Evolutionary conservation across 257 asterid genomes (phyloP), one percentile per base, ranked within the genome.

Genomic region (Solanum ossicruentum): DNA sequence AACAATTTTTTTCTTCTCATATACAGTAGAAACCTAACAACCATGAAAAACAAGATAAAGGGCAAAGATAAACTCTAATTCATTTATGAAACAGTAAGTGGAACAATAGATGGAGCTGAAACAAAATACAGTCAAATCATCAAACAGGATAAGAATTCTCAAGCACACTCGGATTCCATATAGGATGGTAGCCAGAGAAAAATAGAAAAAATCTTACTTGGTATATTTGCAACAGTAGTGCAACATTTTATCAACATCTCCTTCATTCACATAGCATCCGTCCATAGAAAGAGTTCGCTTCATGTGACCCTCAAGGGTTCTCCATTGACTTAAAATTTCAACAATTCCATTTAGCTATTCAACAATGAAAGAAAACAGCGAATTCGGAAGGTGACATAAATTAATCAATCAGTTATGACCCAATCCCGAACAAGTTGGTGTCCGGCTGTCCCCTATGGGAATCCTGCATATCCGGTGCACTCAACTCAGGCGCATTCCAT

Each of bases 161-260:
- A 78, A 78, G 83, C 83, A 78, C 2, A 47, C 28, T 10, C 28
- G 26, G 5, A 52, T 78, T 16, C 45, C 16, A 77, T 77, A 49
- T 77, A 26, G 82, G 45, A 52, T 78, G 66, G 65, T 51, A 28
- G 52, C 26, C 15, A 2, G 49, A 52, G 10, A 18, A 10, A 69
- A 32, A 18, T 17, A n/a, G 18, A 67, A 10, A 5, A 3, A n/a
- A n/a, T 52, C 81, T 77, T 81, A 85, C 82, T 82, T 41, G 66
- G 84, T 28, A 32, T 47, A 85, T 84, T 88, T 85, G 85, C 63
- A 13, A 84, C 94, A 92, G 87, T 41, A 84, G 72, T 81, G 84
- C 87, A 94, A 88, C 90, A 94, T 84, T 85, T 91, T 92, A 82
- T 93, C 92, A 66, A 93, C 94, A 82, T 89, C 92, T 82, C 84